Conservation (phyloP, 495 filamentous ascomycete species). For the Penicillium fimorum region DNA sequence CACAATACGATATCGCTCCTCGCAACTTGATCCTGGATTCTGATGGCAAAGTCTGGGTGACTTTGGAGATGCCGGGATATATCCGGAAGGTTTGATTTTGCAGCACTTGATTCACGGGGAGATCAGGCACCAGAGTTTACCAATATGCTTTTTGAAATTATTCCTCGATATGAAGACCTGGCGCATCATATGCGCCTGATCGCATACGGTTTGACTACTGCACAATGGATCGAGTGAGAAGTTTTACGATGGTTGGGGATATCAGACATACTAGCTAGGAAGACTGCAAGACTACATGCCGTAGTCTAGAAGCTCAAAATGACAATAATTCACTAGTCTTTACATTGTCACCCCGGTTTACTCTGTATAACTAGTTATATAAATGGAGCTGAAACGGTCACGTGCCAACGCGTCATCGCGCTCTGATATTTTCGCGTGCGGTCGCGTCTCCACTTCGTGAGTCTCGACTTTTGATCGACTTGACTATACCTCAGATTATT, state of each 20-base stretch:
- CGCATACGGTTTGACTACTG: not conserved
- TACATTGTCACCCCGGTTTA: not conserved
- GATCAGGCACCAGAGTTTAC: not conserved
- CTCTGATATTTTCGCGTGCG: constrained; percentile 3
- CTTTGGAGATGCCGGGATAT: not conserved
- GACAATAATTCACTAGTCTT: not conserved
- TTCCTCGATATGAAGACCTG: not conserved
- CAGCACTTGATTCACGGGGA: not conserved
- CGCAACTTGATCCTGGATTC: not conserved
- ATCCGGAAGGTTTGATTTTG: not conserved
- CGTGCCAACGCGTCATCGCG: constrained; percentile 30
- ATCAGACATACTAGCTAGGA: no score
- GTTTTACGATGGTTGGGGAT: no score
- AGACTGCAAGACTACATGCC: no score
- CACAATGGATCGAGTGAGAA: not conserved
- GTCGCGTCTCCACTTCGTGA: no score
- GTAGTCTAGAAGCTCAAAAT: no score
- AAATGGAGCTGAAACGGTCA: constrained; percentile 18
- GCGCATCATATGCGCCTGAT: not conserved
- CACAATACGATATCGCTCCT: not conserved
- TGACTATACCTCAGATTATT: not conserved
- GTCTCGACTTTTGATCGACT: not conserved
- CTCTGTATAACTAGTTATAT: not conserved
- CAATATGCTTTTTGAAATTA: not conserved
- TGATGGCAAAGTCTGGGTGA: not conserved